These are phyloP conservation scores for Acer negundo DNA, from an alignment of 345 rosid genomes.

Conservation along the genomic window DNA sequence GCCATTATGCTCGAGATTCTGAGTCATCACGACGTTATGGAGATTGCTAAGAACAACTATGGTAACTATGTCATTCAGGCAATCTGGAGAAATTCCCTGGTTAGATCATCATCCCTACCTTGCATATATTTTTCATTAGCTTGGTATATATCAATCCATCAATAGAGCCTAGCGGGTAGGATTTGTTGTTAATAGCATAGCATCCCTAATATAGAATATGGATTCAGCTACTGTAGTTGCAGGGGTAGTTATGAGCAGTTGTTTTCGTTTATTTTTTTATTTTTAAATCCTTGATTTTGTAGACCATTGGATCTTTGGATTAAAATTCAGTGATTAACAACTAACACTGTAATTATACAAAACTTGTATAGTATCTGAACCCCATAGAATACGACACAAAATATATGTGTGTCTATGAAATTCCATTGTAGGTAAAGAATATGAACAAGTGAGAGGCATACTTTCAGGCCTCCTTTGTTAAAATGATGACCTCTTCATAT, in stretches of 20 bases:
- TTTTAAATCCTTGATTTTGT: too few species aligned
- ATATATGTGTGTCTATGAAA: too few species aligned
- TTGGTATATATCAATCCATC: too few species aligned
- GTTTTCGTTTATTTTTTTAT: too few species aligned
- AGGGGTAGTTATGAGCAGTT: too few species aligned
- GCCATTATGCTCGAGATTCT: constrained; percentile 35
- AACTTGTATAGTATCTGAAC: too few species aligned
- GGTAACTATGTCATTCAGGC: constrained; percentile 51
- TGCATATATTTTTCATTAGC: neutral
- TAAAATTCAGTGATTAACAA: too few species aligned
- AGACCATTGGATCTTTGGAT: too few species aligned
- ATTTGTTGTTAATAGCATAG: neutral
- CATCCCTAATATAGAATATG: neutral
- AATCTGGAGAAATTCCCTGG: constrained; percentile 33
- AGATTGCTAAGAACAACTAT: constrained; percentile 27
- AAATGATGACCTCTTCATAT: neutral
- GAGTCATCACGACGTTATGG: constrained; percentile 1
- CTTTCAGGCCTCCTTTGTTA: neutral
- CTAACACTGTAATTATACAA: too few species aligned
- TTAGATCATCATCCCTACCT: neutral
- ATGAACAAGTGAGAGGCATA: neutral
- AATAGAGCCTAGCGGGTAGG: neutral
- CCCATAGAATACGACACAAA: neutral
- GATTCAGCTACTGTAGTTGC: too few species aligned
- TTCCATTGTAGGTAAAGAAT: neutral